Evolutionary conservation across 2,329 filamentous ascomycete species (phyloP).

Genomic region (Clarireedia monteithiana): DNA sequence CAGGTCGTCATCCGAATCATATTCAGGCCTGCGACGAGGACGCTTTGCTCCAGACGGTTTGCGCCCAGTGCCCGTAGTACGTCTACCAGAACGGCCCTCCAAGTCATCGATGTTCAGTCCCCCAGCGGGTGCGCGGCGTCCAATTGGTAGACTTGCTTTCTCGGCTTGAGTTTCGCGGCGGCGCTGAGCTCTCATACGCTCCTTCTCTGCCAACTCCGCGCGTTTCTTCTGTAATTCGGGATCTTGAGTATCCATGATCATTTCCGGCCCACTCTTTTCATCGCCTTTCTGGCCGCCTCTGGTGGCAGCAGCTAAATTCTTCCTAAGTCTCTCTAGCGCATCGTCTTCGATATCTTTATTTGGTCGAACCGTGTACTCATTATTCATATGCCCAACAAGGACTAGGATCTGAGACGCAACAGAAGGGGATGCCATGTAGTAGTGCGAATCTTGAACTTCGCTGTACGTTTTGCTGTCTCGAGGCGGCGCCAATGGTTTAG

Average conservation of each 20-base stretch:
- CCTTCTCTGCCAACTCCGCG: slow-evolving; percentile 68
- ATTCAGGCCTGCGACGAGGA: slow-evolving; percentile 52
- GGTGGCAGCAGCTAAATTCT: slow-evolving; percentile 56
- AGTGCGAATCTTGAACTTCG: slow-evolving; percentile 63
- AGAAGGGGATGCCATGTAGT: slow-evolving; percentile 67
- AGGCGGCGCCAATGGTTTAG: slow-evolving; percentile 59
- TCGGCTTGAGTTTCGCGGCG: slow-evolving; percentile 61
- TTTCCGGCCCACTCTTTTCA: slow-evolving; percentile 51
- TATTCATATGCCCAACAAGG: slow-evolving; percentile 68
- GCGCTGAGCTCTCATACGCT: slow-evolving; percentile 58
- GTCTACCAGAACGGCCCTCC: slow-evolving; percentile 50
- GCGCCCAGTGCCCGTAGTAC: slow-evolving; percentile 39
- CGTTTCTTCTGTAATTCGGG: slow-evolving; percentile 68
- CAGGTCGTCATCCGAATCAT: slow-evolving; percentile 70
- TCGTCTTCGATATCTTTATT: slow-evolving; percentile 63
- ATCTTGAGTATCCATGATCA: slow-evolving; percentile 64
- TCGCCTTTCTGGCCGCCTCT: slow-evolving; percentile 45
- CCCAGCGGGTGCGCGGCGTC: slow-evolving; percentile 34
- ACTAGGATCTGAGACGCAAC: slow-evolving; percentile 60
- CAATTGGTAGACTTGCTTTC: slow-evolving; percentile 37
- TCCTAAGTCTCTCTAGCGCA: slow-evolving; percentile 60
- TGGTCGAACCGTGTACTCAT: slow-evolving; percentile 61
- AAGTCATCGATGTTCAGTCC: slow-evolving; percentile 62
- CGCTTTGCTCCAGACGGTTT: slow-evolving; percentile 43
- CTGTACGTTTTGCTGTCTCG: slow-evolving; percentile 48